Conservation (phyloP, 805 yeast genomes). For the Pichia membranifaciens region DNA sequence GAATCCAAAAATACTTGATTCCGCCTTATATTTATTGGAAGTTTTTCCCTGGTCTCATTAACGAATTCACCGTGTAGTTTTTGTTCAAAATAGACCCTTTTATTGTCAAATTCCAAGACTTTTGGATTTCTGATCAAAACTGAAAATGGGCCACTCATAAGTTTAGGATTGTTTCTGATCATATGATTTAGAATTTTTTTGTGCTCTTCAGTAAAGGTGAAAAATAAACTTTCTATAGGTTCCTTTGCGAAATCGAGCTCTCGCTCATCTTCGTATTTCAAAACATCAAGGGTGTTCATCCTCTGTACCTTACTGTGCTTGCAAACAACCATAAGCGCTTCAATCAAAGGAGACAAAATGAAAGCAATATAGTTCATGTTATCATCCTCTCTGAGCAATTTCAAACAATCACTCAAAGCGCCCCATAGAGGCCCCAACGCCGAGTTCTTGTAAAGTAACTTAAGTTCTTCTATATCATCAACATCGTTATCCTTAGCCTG, state of each 20-base stretch:
- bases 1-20: conserved; percentile 91
- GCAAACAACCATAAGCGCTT: conserved; percentile 93
- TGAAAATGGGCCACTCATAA: conserved; percentile 94
- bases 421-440: conserved; percentile 81
- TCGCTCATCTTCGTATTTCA: conserved; percentile 61
- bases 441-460: conserved; percentile 57
- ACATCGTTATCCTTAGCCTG: conserved; percentile 36
- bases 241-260: conserved; percentile 64
- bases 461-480: conserved; percentile 42
- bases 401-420: conserved; percentile 67
- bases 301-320: conserved; percentile 69
- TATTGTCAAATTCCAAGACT: conserved; percentile 91
- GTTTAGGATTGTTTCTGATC: conserved; percentile 84
- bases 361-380: conserved; percentile 64
- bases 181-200: conserved; percentile 82
- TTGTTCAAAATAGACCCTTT: conserved; percentile 76
- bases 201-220: conserved; percentile 83
- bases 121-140: conserved; percentile 82
- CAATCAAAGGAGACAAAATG: conserved; percentile 78
- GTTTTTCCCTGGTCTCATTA: conserved; percentile 34
- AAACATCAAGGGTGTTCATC: conserved; percentile 45
- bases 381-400: conserved; percentile 53
- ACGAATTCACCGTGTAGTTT: conserved; percentile 52
- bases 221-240: conserved; percentile 73
- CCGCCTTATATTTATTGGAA: conserved; percentile 68